Evolutionary conservation across 148 eudicot genomes (phyloP).

Genomic region (Linanthus parryae): DNA sequence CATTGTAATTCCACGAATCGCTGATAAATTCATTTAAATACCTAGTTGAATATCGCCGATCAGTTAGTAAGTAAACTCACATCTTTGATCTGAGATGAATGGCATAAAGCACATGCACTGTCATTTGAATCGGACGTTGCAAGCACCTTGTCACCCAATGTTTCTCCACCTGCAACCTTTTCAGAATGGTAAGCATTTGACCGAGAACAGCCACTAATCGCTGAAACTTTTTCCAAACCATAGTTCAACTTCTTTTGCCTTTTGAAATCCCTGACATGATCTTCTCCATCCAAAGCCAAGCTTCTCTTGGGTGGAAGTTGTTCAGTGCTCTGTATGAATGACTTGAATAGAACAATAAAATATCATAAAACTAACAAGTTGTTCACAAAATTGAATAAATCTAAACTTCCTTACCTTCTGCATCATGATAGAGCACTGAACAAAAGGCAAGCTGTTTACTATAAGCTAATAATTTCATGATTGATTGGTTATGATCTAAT

Average conservation of each 20-base stretch:
- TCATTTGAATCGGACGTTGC: slow-evolving; percentile 11
- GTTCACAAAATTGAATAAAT: no score
- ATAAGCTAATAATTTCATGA: no score
- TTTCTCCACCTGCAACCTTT: slow-evolving; percentile 13
- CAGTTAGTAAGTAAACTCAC: slow-evolving; percentile 21
- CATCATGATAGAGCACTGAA: no score
- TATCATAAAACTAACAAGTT: no score
- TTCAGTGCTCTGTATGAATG: slow-evolving; percentile 21
- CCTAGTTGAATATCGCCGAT: no score
- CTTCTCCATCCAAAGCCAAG: not conserved
- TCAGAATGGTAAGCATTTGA: slow-evolving; percentile 7
- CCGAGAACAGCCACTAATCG: slow-evolving; percentile 14
- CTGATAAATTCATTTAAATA: no score
- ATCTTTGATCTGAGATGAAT: slow-evolving; percentile 43
- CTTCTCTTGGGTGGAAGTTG: slow-evolving; percentile 15
- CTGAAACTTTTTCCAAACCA: slow-evolving; percentile 5
- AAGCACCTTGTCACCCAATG: slow-evolving; percentile 11
- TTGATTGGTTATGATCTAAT: no score
- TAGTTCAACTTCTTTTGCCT: slow-evolving; percentile 43
- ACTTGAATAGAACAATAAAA: no score
- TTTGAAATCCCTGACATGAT: slow-evolving; percentile 24
- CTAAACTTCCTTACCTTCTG: no score
- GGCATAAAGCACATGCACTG: slow-evolving; percentile 67
- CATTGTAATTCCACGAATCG: no score
- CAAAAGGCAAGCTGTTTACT: no score